These are phyloP conservation scores for Harringtonia aguacate DNA, from an alignment of 2,329 filamentous ascomycete species.

Conservation along the genomic window DNA sequence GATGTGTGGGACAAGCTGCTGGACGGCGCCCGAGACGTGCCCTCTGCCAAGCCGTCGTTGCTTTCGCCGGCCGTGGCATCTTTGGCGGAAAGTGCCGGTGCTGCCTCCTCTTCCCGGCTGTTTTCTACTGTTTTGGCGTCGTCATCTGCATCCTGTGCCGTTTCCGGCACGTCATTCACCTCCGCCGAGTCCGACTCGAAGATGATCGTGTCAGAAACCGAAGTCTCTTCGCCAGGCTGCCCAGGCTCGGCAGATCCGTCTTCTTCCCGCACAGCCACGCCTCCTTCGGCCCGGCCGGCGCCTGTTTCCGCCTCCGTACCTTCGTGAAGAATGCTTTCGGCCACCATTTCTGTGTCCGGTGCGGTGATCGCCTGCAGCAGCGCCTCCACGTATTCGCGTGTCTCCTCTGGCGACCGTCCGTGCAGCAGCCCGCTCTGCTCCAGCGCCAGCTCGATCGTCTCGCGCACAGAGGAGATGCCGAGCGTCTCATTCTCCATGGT, in stretches of 20 bases:
- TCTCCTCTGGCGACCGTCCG: conserved; percentile 33
- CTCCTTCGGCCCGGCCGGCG: conserved; percentile 6
- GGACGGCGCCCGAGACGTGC: background rate
- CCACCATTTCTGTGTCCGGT: conserved; percentile 9
- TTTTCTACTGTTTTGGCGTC: too few relatives aligned
- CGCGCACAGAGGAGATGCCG: conserved; percentile 38
- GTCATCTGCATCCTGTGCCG: conserved; percentile 11
- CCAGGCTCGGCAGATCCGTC: background rate
- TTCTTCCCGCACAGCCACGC: background rate
- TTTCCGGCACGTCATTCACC: conserved; percentile 2
- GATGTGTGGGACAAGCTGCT: background rate
- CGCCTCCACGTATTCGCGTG: conserved; percentile 35
- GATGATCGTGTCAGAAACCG: too few relatives aligned
- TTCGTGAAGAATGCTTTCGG: conserved; percentile 10
- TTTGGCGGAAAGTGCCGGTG: background rate
- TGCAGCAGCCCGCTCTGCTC: conserved; percentile 41
- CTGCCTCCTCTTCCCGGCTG: background rate
- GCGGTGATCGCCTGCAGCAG: conserved; percentile 37
- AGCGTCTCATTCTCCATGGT: conserved; percentile 46
- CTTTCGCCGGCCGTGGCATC: background rate
- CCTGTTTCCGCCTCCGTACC: conserved; percentile 4
- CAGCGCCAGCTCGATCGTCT: conserved; percentile 44
- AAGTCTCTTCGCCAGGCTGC: background rate
- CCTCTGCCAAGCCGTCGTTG: background rate
- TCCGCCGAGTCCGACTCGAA: background rate